A percentile compares a stretch with the other conserved stretches of the same genome.
Evolutionary conservation across 73 alveolate genomes (phyloP).

Genomic region (Paramecium octaurelia): DNA sequence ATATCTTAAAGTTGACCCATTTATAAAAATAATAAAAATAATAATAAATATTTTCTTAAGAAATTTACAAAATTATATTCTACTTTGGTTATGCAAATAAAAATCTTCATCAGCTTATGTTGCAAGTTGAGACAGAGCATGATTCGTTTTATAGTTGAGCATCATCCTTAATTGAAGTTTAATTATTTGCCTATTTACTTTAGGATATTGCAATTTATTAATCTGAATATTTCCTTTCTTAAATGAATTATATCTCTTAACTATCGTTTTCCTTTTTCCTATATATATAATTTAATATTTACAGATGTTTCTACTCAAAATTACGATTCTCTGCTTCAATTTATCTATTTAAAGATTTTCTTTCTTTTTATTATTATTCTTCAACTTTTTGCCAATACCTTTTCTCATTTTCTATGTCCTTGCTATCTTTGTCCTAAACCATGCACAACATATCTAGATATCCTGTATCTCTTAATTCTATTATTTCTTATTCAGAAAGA

Average conservation of each 20-base stretch:
- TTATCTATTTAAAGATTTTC: too few species aligned
- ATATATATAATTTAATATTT: too few species aligned
- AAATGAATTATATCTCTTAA: too few species aligned
- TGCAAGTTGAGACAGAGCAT: neutral
- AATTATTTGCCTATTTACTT: neutral
- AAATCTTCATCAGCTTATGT: neutral
- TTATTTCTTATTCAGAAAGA: neutral
- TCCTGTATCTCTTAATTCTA: neutral
- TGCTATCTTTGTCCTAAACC: neutral
- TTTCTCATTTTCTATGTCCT: neutral
- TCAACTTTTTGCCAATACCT: neutral
- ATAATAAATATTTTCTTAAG: neutral
- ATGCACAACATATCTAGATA: neutral
- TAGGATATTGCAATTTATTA: neutral
- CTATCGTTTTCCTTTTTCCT: too few species aligned
- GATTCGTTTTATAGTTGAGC: neutral
- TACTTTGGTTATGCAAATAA: neutral
- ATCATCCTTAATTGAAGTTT: neutral
- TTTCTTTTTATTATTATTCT: too few species aligned
- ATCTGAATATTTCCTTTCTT: too few species aligned
- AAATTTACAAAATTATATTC: neutral
- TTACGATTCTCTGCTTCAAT: neutral
- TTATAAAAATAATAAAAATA: too few species aligned
- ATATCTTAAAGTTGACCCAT: neutral
- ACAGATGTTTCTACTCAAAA: neutral